Evolutionary conservation across 129 eudicot genomes (phyloP).

Genomic region (Calendula officinalis): DNA sequence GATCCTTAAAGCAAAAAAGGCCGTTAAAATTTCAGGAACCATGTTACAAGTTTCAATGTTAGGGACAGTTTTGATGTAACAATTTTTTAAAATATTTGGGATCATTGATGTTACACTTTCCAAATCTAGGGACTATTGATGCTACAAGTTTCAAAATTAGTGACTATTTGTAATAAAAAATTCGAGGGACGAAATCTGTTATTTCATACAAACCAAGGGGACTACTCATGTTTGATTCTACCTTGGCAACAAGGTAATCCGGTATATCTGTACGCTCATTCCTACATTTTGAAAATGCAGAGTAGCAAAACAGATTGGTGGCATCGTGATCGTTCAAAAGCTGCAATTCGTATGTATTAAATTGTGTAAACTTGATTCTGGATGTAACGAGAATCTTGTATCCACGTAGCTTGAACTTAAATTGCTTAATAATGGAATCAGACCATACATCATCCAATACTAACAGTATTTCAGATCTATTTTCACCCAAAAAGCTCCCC

Average conservation of each 20-base stretch:
- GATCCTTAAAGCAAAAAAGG: too few species aligned
- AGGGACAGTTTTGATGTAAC: too few species aligned
- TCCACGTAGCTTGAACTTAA: slow-evolving; percentile 12
- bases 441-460: slow-evolving; percentile 30
- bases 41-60: too few species aligned
- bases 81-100: too few species aligned
- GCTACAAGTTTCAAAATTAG: too few species aligned
- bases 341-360: slow-evolving; percentile 20
- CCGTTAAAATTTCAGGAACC: too few species aligned
- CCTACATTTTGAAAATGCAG: slow-evolving; percentile 11
- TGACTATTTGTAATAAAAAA: neutral
- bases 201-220: too few species aligned
- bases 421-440: neutral
- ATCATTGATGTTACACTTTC: too few species aligned
- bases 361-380: slow-evolving; percentile 14
- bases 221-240: neutral
- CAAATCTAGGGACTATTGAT: too few species aligned
- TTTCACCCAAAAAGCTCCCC: slow-evolving; percentile 19
- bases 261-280: slow-evolving; percentile 3
- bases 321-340: slow-evolving; percentile 25
- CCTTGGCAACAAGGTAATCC: slow-evolving; percentile 10
- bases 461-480: slow-evolving; percentile 14
- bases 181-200: neutral
- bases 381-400: slow-evolving; percentile 34
- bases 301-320: slow-evolving; percentile 21